Conservation (phyloP, 1,284 basidiomycete species). For the Melampsora abietis-canadensis region DNA sequence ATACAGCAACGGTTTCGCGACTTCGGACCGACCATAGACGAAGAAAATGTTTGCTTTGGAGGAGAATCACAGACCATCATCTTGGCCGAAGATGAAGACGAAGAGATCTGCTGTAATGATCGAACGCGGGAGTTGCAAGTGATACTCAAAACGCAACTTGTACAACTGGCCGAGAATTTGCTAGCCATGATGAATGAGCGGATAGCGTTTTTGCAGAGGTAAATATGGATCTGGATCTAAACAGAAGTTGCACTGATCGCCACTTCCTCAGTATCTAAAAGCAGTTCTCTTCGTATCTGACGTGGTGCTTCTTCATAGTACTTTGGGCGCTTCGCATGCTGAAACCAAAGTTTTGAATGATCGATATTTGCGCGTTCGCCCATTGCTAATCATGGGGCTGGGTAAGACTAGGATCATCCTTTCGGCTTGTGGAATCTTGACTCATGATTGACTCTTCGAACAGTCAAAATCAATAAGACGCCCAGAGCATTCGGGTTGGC, state of each 20-base stretch:
- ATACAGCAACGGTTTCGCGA: slow-evolving; percentile 57
- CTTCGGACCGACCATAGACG: slow-evolving; percentile 57
- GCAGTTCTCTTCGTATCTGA: neutral
- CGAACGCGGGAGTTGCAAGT: slow-evolving; percentile 49
- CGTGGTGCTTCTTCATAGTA: slow-evolving; percentile 12
- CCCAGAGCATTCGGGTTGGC: slow-evolving; percentile 54
- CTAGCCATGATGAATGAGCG: slow-evolving; percentile 54
- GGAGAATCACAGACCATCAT: slow-evolving; percentile 22
- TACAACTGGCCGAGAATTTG: slow-evolving; percentile 54
- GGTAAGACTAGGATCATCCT: slow-evolving; percentile 59
- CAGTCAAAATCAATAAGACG: slow-evolving; percentile 51
- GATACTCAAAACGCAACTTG: slow-evolving; percentile 54
- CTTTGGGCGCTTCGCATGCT: slow-evolving; percentile 11
- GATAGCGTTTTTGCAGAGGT: slow-evolving; percentile 52
- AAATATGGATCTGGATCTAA: neutral
- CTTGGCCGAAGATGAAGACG: slow-evolving; percentile 47
- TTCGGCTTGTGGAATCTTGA: neutral
- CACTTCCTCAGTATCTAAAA: too few relatives aligned
- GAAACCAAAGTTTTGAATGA: slow-evolving; percentile 64
- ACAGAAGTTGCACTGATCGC: too few relatives aligned
- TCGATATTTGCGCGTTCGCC: slow-evolving; percentile 66
- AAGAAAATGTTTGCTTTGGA: slow-evolving; percentile 46
- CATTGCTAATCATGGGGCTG: slow-evolving; percentile 70
- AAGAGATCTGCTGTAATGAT: slow-evolving; percentile 50
- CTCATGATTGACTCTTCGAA: neutral